Percentiles rank a stretch among this genome's conserved stretches.
phyloP scores from a whole-genome alignment of 1,139 yeast genomes.

The Yamadazyma triangularis region DNA sequence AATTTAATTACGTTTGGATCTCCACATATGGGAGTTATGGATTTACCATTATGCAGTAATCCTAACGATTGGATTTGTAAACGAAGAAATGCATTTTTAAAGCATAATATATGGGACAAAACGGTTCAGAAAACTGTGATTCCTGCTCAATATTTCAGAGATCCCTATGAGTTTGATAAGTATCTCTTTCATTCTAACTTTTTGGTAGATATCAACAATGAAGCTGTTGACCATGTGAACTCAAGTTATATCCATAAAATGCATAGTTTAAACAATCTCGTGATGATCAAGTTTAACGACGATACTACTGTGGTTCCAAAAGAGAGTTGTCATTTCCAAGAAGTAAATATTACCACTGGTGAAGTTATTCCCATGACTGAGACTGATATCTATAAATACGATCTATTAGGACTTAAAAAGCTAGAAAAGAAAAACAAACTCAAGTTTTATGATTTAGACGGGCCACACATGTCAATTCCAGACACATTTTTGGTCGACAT shows the following conservation, averaged over 20 bases:
- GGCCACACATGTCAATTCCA: constrained; percentile 63
- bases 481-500: constrained; percentile 42
- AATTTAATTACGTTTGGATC: constrained; percentile 73
- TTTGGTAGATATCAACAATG: constrained; percentile 68
- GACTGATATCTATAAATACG: constrained; percentile 46
- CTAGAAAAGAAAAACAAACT: constrained; percentile 42
- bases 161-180: constrained; percentile 39
- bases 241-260: constrained; percentile 40
- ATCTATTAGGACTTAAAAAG: constrained; percentile 55
- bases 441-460: constrained; percentile 50
- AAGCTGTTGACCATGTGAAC: constrained; percentile 25
- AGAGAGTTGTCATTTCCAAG: constrained; percentile 66
- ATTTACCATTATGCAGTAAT: constrained; percentile 57
- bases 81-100: constrained; percentile 50
- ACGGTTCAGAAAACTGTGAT: constrained; percentile 55
- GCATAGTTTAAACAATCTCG: constrained; percentile 43
- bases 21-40: constrained; percentile 76
- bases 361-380: constrained; percentile 41
- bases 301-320: constrained; percentile 75
- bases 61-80: constrained; percentile 59
- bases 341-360: constrained; percentile 43
- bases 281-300: constrained; percentile 53
- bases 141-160: constrained; percentile 77
- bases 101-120: constrained; percentile 56
- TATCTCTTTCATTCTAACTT: constrained; percentile 50